phyloP scores from a whole-genome alignment of 345 rosid species.

The Arabidopsis thaliana region DNA sequence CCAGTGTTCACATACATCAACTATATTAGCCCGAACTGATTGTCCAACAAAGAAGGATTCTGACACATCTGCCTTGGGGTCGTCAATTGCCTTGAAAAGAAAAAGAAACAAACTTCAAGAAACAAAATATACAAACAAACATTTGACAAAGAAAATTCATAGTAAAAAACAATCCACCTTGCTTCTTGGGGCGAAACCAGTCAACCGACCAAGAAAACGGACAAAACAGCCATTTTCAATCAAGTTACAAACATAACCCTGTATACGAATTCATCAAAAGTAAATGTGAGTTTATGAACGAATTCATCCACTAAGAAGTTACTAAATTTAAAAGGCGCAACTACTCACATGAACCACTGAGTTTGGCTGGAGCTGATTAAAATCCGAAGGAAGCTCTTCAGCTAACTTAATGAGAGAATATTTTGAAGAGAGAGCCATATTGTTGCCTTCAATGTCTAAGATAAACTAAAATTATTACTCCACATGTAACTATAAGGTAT shows the following conservation, averaged over 20 bases:
- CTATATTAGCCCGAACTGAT: slow-evolving; percentile 82
- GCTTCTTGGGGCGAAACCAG: slow-evolving; percentile 90
- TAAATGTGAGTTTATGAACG: slow-evolving; percentile 9
- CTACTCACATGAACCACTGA: slow-evolving; percentile 75
- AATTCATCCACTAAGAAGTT: slow-evolving; percentile 17
- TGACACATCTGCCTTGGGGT: slow-evolving; percentile 61
- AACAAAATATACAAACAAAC: slow-evolving; percentile 10
- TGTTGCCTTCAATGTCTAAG: slow-evolving; percentile 78
- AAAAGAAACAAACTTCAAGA: slow-evolving; percentile 29
- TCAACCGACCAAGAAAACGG: slow-evolving; percentile 93
- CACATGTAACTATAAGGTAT: background rate
- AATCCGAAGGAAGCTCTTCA: slow-evolving; percentile 75
- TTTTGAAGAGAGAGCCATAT: slow-evolving; percentile 82
- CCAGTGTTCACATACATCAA: slow-evolving; percentile 66
- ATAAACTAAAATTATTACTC: slow-evolving; percentile 25
- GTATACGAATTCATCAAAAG: slow-evolving; percentile 31
- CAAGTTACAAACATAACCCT: slow-evolving; percentile 93
- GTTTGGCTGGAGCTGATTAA: slow-evolving; percentile 61
- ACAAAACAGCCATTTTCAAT: slow-evolving; percentile 95
- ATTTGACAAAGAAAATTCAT: slow-evolving; percentile 7
- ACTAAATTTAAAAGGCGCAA: slow-evolving; percentile 21
- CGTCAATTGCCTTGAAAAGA: slow-evolving; percentile 70
- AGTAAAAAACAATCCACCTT: slow-evolving; percentile 56
- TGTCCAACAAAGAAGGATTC: slow-evolving; percentile 86
- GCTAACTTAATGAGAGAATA: slow-evolving; percentile 68